A percentile compares a stretch with the other conserved stretches of the same genome.
Conservation (phyloP, 805 yeast genomes). For the Zygoascus bituminiphila region DNA sequence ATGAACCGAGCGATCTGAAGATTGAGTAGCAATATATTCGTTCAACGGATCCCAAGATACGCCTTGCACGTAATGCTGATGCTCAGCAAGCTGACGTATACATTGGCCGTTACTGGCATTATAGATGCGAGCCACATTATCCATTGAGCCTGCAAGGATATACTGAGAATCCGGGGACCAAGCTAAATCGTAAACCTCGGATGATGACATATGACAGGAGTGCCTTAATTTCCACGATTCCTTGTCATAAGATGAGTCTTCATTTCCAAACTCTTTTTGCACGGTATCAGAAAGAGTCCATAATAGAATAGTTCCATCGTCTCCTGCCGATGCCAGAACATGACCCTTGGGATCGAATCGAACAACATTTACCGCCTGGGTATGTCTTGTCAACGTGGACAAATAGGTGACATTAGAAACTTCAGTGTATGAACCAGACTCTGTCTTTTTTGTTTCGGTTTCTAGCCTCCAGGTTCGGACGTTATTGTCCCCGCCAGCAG, state of each 20-base stretch:
- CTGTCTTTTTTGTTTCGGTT: conserved; percentile 24
- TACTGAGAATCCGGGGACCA: conserved; percentile 85
- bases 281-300: conserved; percentile 46
- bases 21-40: conserved; percentile 72
- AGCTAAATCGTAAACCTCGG: conserved; percentile 82
- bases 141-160: conserved; percentile 88
- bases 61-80: conserved; percentile 89
- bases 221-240: conserved; percentile 71
- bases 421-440: background rate
- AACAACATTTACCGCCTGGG: conserved; percentile 90
- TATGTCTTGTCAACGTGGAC: conserved; percentile 76
- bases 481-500: conserved; percentile 93
- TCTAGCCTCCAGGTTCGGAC: conserved; percentile 45
- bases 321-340: conserved; percentile 82
- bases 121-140: conserved; percentile 68
- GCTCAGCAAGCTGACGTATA: conserved; percentile 57
- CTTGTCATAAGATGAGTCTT: conserved; percentile 25
- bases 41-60: conserved; percentile 90
- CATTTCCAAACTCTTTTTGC: conserved; percentile 49
- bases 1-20: conserved; percentile 78
- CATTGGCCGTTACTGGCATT: conserved; percentile 48
- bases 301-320: conserved; percentile 80
- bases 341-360: conserved; percentile 65
- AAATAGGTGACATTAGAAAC: conserved; percentile 53
- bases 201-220: conserved; percentile 48